Evolutionary conservation across 805 yeast genomes (phyloP).

Genomic region (Candida ascalaphidarum): DNA sequence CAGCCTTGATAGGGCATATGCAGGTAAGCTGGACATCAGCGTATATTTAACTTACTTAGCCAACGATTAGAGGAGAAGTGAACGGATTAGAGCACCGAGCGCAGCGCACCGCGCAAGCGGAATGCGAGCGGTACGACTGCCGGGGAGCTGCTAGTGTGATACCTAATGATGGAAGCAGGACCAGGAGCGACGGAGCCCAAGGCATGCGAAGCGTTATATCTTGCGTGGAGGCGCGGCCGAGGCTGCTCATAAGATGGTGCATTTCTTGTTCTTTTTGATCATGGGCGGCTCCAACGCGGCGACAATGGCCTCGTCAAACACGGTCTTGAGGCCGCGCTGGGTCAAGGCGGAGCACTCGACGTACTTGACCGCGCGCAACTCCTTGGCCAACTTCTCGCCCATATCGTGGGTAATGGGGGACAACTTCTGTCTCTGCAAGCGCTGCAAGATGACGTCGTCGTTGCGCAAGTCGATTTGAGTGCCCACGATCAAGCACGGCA

Average conservation of each 20-base stretch:
- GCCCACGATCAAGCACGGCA: constrained; percentile 94
- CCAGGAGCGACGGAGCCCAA: too few species aligned
- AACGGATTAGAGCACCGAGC: too few species aligned
- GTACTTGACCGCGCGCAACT: constrained; percentile 89
- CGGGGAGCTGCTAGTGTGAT: too few species aligned
- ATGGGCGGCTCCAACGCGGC: constrained; percentile 98
- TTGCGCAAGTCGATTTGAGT: constrained; percentile 93
- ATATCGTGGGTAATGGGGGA: constrained; percentile 77
- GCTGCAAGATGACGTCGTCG: constrained; percentile 83
- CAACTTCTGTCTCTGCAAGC: constrained; percentile 84
- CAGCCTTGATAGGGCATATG: too few species aligned
- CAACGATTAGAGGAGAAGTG: too few species aligned
- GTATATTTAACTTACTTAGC: too few species aligned
- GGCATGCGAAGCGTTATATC: too few species aligned
- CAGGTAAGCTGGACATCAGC: too few species aligned
- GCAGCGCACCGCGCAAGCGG: too few species aligned
- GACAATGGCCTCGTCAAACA: constrained; percentile 97
- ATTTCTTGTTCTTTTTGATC: constrained; percentile 70
- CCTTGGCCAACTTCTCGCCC: constrained; percentile 91
- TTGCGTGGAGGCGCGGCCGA: too few species aligned
- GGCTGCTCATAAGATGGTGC: constrained; percentile 81
- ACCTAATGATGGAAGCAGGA: too few species aligned
- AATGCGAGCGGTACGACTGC: too few species aligned
- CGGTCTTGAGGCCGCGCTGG: constrained; percentile 93
- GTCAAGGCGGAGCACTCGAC: constrained; percentile 98